Base-by-base conservation (phyloP, 192 early-diverging fungal species). In the Linnemannia exigua region DNA sequence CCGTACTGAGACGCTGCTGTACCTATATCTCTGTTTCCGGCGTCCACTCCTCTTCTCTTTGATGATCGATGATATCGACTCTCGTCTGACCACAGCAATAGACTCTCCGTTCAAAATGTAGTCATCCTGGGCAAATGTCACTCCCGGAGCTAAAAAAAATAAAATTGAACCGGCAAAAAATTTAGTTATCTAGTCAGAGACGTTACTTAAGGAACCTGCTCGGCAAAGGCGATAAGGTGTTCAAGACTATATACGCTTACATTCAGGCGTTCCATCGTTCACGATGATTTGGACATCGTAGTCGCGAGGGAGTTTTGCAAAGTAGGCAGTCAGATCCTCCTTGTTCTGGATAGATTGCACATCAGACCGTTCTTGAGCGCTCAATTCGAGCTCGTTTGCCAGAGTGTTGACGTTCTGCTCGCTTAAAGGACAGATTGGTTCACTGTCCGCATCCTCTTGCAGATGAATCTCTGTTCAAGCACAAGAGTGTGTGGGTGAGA, bases 251-350 rank as follows among this genome's bases (percentile, higher is more conserved):
- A 5, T 9, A 37, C 15, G 11, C 63, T 76, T 77, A 83, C 81
- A 83, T 6, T 83, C 81, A 63, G 81, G 81, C 5, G 14, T 20
- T 1, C 74, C 25, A 19, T 72, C 63, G 7, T 71, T 67, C 4
- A 74, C 61, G 28, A 83, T 69, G 50, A 83, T 77, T 38, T 73
- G 71, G 50, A 83, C 76, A 74, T 83, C 81, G 54, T 83, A 83
- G 38, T 83, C 72, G 16, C 81, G 75, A 5, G 75, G 81, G 20
- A 83, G 38, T 0, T 83, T 83, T 68, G 77, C 76, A 68, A 83
- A 78, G 37, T 83, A 83, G 17, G 20, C 19, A 2, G 71, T 72
- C 28, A 83, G 66, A 22, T 74, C 81, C 36, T 83, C 81, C 46
- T 73, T 83, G 16, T 76, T 83, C 28, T 83, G 81, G 44, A 83